phyloP scores from a whole-genome alignment of 345 rosid species.

The Reutealis trisperma region DNA sequence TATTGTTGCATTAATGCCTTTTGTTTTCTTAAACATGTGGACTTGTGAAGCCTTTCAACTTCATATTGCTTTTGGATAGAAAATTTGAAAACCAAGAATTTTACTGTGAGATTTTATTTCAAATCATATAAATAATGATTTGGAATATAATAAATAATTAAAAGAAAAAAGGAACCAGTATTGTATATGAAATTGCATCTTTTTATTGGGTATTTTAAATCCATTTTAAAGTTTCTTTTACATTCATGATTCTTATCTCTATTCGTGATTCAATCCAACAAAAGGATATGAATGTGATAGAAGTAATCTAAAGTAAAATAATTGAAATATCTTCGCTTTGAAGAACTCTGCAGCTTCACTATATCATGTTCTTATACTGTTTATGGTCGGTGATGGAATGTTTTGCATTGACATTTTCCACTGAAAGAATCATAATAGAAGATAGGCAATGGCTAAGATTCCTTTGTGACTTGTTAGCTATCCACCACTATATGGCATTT shows the following conservation, averaged over 20 bases:
- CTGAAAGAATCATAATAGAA: not conserved
- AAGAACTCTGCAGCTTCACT: not conserved
- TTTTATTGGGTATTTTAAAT: not conserved
- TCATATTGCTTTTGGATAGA: not conserved
- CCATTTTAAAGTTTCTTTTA: not conserved
- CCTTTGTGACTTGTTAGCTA: not conserved
- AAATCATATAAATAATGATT: not conserved
- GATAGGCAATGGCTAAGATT: not conserved
- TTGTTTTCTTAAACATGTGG: not conserved
- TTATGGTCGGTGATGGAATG: slow-evolving; percentile 1
- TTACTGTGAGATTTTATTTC: not conserved
- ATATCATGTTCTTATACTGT: not conserved
- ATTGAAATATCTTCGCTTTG: not conserved
- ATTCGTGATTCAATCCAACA: not conserved
- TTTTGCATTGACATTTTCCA: not conserved
- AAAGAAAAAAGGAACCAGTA: not conserved
- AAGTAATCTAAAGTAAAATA: not conserved
- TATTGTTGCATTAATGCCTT: not conserved
- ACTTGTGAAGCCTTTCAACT: not conserved
- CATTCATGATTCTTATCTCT: not conserved
- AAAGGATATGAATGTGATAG: not conserved
- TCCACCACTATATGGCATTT: not conserved
- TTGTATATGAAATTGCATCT: not conserved
- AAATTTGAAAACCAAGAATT: not conserved
- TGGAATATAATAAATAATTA: not conserved